phyloP scores from a whole-genome alignment of 129 eudicot species.

The Artemisia tridentata region DNA sequence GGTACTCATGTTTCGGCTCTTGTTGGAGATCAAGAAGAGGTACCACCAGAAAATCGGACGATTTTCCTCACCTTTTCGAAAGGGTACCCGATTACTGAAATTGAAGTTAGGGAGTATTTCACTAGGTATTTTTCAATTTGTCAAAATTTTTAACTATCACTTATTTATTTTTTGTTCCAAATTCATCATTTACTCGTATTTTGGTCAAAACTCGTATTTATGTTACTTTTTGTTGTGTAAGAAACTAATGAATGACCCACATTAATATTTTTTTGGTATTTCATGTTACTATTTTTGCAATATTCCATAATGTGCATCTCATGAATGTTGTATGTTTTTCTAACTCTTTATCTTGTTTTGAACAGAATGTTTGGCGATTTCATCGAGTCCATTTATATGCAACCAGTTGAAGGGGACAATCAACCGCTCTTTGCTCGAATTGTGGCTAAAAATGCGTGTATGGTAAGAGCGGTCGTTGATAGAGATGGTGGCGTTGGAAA shows the following conservation, averaged over 20 bases:
- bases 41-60: constrained; percentile 37
- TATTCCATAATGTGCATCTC: too few species aligned
- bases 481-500: constrained; percentile 25
- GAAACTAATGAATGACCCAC: too few species aligned
- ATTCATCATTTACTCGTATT: background rate
- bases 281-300: too few species aligned
- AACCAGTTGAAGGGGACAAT: constrained; percentile 22
- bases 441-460: constrained; percentile 20
- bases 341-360: background rate
- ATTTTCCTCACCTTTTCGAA: constrained; percentile 47
- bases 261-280: too few species aligned
- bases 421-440: constrained; percentile 44
- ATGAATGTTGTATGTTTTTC: background rate
- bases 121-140: constrained; percentile 12
- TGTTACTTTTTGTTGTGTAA: background rate
- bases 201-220: background rate
- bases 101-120: constrained; percentile 37
- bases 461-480: constrained; percentile 21
- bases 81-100: constrained; percentile 39
- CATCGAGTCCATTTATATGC: constrained; percentile 29
- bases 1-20: background rate
- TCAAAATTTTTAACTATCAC: too few species aligned
- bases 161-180: background rate
- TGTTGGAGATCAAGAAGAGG: background rate
- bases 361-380: constrained; percentile 40